These are phyloP conservation scores for Salicornia ramosissima DNA, from an alignment of 148 eudicot genomes.

Conservation along the genomic window DNA sequence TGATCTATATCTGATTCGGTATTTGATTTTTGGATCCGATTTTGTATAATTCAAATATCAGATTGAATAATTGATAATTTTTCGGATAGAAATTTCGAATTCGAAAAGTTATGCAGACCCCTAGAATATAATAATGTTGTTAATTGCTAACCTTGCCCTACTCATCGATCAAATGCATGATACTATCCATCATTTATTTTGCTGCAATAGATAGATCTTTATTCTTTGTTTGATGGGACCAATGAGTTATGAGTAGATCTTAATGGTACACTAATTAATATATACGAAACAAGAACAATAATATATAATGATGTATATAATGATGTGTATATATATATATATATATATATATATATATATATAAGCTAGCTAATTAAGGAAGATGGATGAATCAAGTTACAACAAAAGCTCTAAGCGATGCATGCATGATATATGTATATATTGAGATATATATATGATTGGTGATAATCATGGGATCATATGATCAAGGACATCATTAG, in stretches of 20 bases:
- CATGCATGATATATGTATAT: constrained; percentile 1
- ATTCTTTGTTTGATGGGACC: constrained; percentile 10
- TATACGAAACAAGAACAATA: neutral
- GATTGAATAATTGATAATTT: too few relatives aligned
- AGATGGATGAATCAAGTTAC: neutral
- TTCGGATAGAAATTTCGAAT: too few relatives aligned
- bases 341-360: too few relatives aligned
- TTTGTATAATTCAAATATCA: too few relatives aligned
- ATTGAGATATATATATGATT: constrained; percentile 25
- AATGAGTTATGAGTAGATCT: constrained; percentile 5
- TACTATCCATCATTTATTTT: constrained; percentile 9
- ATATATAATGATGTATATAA: too few relatives aligned
- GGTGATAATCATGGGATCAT: constrained; percentile 28
- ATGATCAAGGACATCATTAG: constrained; percentile 25
- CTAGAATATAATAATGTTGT: neutral
- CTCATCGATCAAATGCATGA: constrained; percentile 18
- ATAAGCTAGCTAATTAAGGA: too few relatives aligned
- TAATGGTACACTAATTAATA: neutral
- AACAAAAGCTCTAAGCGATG: neutral
- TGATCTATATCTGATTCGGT: too few relatives aligned
- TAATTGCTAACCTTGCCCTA: neutral
- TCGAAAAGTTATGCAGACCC: too few relatives aligned
- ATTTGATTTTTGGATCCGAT: too few relatives aligned
- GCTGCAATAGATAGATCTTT: neutral
- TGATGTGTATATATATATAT: too few relatives aligned